phyloP scores from a whole-genome alignment of 2,329 filamentous ascomycete genomes.

The Neonectria faginata region DNA sequence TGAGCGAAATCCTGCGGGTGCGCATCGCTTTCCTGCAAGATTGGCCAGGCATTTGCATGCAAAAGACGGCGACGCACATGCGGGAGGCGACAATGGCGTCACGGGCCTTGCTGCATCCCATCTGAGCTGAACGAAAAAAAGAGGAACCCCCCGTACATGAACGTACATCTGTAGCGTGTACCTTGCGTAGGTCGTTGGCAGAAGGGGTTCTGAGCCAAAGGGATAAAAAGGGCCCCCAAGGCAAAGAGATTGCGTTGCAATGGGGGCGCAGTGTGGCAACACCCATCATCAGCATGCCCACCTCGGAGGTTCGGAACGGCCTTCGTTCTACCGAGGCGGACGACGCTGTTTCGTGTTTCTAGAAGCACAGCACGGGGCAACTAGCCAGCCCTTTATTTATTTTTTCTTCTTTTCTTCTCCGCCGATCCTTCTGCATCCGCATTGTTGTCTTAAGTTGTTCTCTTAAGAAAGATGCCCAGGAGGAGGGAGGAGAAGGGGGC shows the following conservation, averaged over 20 bases:
- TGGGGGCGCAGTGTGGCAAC: conserved; percentile 40
- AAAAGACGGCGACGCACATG: conserved; percentile 22
- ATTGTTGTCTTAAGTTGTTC: neutral
- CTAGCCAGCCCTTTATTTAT: neutral
- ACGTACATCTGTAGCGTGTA: conserved; percentile 22
- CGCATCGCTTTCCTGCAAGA: conserved; percentile 8
- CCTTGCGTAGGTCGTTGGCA: neutral
- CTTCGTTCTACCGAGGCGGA: neutral
- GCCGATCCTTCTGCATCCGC: neutral
- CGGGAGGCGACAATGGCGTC: conserved; percentile 36
- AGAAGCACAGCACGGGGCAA: conserved; percentile 10
- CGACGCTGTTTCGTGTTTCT: conserved; percentile 12
- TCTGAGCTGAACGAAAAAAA: conserved; percentile 39
- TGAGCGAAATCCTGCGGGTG: conserved; percentile 6
- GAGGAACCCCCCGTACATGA: conserved; percentile 24
- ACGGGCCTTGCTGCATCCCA: conserved; percentile 31
- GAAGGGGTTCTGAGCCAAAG: neutral
- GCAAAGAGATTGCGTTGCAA: conserved; percentile 42
- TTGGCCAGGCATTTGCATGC: neutral
- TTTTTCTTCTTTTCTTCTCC: neutral
- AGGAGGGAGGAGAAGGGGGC: neutral
- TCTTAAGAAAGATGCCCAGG: neutral
- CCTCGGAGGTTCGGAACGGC: neutral
- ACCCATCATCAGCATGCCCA: conserved; percentile 23
- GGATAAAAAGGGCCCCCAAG: conserved; percentile 1